These are phyloP conservation scores for Myrica gale DNA, from an alignment of 306 rosid species.

Conservation along the genomic window DNA sequence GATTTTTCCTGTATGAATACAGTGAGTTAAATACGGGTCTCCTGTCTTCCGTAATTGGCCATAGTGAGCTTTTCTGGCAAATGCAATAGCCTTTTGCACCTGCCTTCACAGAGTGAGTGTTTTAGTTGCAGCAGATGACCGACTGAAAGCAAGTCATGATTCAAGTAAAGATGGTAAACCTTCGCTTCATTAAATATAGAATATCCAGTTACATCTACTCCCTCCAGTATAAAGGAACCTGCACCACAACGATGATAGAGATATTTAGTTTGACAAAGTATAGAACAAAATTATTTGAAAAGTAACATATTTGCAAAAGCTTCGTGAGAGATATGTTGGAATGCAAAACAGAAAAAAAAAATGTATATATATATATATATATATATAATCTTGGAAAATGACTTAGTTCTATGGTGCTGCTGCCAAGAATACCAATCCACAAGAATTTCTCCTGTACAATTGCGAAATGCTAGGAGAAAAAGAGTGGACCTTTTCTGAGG, in stretches of 20 bases:
- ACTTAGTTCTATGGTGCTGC: neutral
- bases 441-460: neutral
- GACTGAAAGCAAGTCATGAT: conserved; percentile 18
- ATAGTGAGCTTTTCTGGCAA: conserved; percentile 85
- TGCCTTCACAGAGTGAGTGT: conserved; percentile 72
- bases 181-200: conserved; percentile 69
- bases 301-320: no score
- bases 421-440: neutral
- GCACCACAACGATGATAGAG: conserved; percentile 26
- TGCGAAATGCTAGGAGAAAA: neutral
- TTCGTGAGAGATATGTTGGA: no score
- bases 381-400: no score
- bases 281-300: neutral
- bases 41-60: conserved; percentile 90
- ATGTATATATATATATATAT: no score
- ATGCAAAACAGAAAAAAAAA: no score
- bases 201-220: conserved; percentile 89
- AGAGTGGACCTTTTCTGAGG: neutral
- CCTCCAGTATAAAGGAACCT: conserved; percentile 80
- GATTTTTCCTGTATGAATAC: conserved; percentile 88
- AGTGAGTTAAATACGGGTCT: conserved; percentile 88
- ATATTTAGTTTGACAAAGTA: neutral
- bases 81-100: conserved; percentile 92
- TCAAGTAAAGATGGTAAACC: conserved; percentile 53
- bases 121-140: conserved; percentile 43